These are phyloP conservation scores for Solanum piurae DNA, from an alignment of 257 asterid genomes.

Conservation along the genomic window DNA sequence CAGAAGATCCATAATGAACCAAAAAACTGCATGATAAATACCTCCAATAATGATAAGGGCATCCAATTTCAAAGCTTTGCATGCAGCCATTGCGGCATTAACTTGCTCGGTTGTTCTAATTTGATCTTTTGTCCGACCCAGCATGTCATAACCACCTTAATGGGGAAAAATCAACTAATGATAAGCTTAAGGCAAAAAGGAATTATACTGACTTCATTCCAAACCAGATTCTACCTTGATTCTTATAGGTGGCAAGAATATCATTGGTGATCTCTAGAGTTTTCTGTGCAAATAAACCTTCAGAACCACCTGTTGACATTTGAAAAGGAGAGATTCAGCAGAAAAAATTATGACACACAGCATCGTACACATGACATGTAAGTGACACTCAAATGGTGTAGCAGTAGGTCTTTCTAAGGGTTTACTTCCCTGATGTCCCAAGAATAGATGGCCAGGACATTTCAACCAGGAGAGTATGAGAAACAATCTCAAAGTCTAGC, in stretches of 20 bases:
- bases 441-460: not conserved
- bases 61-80: slow-evolving; percentile 70
- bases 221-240: slow-evolving; percentile 48
- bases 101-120: slow-evolving; percentile 92
- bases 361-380: not conserved
- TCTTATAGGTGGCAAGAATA: slow-evolving; percentile 79
- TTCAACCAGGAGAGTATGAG: not conserved
- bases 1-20: slow-evolving; percentile 4
- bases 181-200: not conserved
- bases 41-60: slow-evolving; percentile 95
- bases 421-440: not conserved
- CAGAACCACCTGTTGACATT: slow-evolving; percentile 75
- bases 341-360: not conserved
- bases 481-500: not conserved
- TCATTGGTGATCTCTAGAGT: slow-evolving; percentile 75
- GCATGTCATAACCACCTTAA: slow-evolving; percentile 91
- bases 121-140: slow-evolving; percentile 95
- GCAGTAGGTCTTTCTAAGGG: not conserved
- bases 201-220: not conserved
- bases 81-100: slow-evolving; percentile 72
- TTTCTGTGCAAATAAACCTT: slow-evolving; percentile 90
- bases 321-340: not conserved
- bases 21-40: slow-evolving; percentile 10
- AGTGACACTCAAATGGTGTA: not conserved
- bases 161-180: not conserved